A percentile compares a stretch with the other conserved stretches of the same genome.
phyloP scores from a whole-genome alignment of 2,329 filamentous ascomycete genomes.

The Furcasterigmium furcatum region DNA sequence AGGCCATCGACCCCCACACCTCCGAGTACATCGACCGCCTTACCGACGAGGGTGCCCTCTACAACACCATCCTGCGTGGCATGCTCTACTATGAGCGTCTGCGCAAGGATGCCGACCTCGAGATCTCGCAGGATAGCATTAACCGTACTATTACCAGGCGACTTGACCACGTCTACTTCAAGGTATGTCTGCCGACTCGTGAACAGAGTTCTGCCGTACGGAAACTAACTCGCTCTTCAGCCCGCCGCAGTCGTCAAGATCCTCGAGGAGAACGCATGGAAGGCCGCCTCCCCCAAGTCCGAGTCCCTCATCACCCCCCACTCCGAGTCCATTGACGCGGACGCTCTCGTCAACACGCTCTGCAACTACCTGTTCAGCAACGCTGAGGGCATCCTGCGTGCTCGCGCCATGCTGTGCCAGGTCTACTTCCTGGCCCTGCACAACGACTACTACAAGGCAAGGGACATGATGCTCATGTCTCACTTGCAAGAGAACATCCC shows the following conservation, averaged over 20 bases:
- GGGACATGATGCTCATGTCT: slow-evolving; percentile 99
- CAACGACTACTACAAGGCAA: slow-evolving; percentile 95
- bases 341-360: slow-evolving; percentile 76
- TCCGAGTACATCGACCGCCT: slow-evolving; percentile 97
- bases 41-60: slow-evolving; percentile 84
- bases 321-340: slow-evolving; percentile 62
- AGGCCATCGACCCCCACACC: slow-evolving; percentile 96
- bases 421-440: slow-evolving; percentile 98
- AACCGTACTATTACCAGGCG: slow-evolving; percentile 94
- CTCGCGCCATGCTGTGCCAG: slow-evolving; percentile 95
- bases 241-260: slow-evolving; percentile 90
- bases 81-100: slow-evolving; percentile 86
- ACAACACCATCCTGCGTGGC: slow-evolving; percentile 87
- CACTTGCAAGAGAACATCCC: slow-evolving; percentile 96
- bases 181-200: slow-evolving; percentile 49
- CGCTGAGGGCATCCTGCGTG: slow-evolving; percentile 93
- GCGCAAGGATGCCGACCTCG: slow-evolving; percentile 65
- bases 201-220: too few relatives aligned
- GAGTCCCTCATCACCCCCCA: slow-evolving; percentile 82
- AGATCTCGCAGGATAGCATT: slow-evolving; percentile 78
- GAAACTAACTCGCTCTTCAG: slow-evolving; percentile 31
- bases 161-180: slow-evolving; percentile 98
- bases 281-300: slow-evolving; percentile 64
- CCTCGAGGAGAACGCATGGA: slow-evolving; percentile 93
- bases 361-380: slow-evolving; percentile 94